Base-by-base conservation (phyloP, 257 asterid genomes). In the Solanum pimpinellifolium region DNA sequence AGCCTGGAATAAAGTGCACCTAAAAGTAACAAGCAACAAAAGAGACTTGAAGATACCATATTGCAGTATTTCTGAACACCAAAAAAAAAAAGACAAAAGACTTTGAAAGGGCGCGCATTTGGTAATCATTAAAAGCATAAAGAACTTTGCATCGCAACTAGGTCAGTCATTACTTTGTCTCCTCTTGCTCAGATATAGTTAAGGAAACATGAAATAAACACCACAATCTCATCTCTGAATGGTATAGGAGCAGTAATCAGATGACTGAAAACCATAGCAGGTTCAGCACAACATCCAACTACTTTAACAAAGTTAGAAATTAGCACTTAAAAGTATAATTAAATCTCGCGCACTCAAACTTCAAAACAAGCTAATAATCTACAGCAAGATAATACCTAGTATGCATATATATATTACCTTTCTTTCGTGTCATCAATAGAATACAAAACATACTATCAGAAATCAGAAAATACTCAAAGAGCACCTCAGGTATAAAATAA, bases 1-100 rank as follows among this genome's bases (percentile, higher is more conserved):
- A 91, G 65, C 96, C 96, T 59, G 99, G 99, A 90, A 97, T 86
- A 89, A 97, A 97, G 77, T 88, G 96, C 83, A 97, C 99, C 99
- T 96, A 91, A 89, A 89, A 66, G 59, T 37, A 88, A 90, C 70
- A 60, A 39, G 52, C 62, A 23, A 85, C 9, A 86, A 74, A 23
- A 49, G 18, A 81, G 83, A 70, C 76, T 85, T 86, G 66, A 90
- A 68, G 86, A 86, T 56, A 23, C 44, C 21, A 20, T 73, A 72
- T 73, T 73, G 81, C 5, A 73, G 47, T 73, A 73, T 23, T 11
- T 74, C 52, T 74, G 4, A 74, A 74, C 41, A 12, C 62, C 12
- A 20, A 39, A 62, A 82, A 35, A 82, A 62, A 82, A 18, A 82
- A 18, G 29, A 76, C n/a, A 77, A 13, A 14, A 42, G 46, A 31